Evolutionary conservation across 2,329 filamentous ascomycete species (phyloP), one percentile per base, ranked within the genome.

Genomic region (Ilyonectria destructans): DNA sequence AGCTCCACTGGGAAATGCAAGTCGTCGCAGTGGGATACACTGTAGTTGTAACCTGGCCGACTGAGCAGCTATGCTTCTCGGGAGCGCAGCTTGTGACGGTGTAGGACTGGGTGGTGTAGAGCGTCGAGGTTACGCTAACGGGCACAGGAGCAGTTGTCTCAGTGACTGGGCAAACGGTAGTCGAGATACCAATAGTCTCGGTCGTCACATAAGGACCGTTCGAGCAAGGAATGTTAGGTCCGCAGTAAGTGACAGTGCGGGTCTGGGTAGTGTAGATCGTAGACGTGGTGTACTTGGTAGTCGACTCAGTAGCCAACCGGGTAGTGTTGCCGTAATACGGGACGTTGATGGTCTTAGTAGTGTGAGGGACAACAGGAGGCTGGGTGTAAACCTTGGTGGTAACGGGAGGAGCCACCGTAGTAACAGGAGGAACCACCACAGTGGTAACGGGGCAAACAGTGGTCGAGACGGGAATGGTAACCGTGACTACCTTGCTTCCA

Each of bases 381-480:
- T 59, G 6, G 17, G 62, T 64, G 40, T 35, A 19, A 21, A n/a
- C 23, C 58, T 55, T 9, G 19, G 40, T 35, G 5, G 51, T 62
- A 15, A 49, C 60, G 43, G 52, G 19, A 23, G 21, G 29, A 6
- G 33, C 35, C 10, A 35, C 45, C 26, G 58, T 61, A 19, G 49
- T 33, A n/a, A 62, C 37, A 10, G 48, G 23, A 19, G n/a, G 15
- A 5, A 49, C 48, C 13, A 33, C 40, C 13, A 33, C 40, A 4
- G 49, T 45, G 26, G 37, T 29, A 13, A 61, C 49, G 1, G 58
- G 58, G 49, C 58, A 61, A 17, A 61, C 49, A 5, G 82, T 84
- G 33, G 81, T 84, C 45, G 77, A 81, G 52, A 77, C 54, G 5
- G 76, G 68, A 19, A 77, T 73, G 17, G 77, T 77, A 62, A 74